Evolutionary conservation across 2,329 filamentous ascomycete species (phyloP), one percentile per base, ranked within the genome.

Genomic region (Aspergillus brunneoviolaceus): DNA sequence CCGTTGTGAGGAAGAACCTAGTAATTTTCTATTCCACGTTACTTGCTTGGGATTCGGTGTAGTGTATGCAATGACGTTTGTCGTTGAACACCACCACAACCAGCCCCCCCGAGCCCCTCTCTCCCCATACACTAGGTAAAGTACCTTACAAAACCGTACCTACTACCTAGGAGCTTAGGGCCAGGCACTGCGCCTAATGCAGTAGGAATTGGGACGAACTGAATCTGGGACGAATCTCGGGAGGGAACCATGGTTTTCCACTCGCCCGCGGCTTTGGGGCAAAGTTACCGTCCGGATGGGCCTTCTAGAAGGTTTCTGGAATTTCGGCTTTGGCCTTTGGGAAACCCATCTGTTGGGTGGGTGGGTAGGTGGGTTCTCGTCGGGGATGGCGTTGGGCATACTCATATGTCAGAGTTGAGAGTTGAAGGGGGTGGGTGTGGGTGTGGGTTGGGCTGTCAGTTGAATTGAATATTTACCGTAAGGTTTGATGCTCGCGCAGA

Each of bases 241-340:
- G 50, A 39, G 58, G 55, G 59, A 63, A 63, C 61, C 61, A 55
- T 57, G 55, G 58, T 12, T 12, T 35, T 10, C 49, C 52, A 14
- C 16, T 42, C 16, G 39, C 39, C 16, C 49, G 27, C 27, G 52
- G 57, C 47, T 45, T 16, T n/a, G 21, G 9, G 9, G 27, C 23
- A 27, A 27, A 29, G 29, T 27, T 33, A 52, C 57, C 60, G 50
- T 51, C 29, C 48, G 49, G 35, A 55, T 57, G 50, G 45, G 45
- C 49, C 54, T 63, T 61, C 58, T 52, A 61, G 59, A 63, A 63
- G 50, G 12, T 19, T 58, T 60, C 51, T 63, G 55, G 58, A 63
- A 61, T 11, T 49, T 49, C 51, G 45, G 50, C 57, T 55, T 57
- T 16, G 31, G 49, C 49, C 49, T 7, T n/a, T 31, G 51, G 51